phyloP scores from a whole-genome alignment of 345 rosid species.

The Salix purpurea region DNA sequence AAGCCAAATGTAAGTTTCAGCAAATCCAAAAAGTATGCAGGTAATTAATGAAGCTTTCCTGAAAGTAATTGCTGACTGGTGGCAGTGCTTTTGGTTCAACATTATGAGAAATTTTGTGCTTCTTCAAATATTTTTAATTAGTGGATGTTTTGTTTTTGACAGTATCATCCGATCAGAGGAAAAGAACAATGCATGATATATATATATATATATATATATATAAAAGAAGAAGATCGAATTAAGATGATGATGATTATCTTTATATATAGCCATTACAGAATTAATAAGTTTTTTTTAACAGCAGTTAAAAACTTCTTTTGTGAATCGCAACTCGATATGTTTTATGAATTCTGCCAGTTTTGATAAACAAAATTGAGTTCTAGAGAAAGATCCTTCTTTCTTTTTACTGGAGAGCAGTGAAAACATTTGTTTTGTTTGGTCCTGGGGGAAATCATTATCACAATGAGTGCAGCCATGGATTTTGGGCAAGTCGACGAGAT shows the following conservation, averaged over 20 bases:
- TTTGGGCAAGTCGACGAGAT: no score
- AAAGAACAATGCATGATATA: conserved; percentile 41
- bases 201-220: background rate
- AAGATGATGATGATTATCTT: background rate
- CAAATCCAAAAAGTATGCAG: conserved; percentile 62
- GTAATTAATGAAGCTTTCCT: conserved; percentile 4
- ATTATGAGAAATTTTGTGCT: background rate
- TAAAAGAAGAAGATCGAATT: conserved; percentile 13
- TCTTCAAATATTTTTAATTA: background rate
- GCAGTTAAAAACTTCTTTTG: no score
- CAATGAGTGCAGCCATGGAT: no score
- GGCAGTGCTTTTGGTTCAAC: background rate
- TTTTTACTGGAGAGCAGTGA: background rate
- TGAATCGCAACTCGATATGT: no score
- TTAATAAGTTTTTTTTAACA: no score
- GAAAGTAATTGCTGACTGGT: background rate
- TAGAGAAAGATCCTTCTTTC: no score
- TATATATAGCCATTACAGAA: no score
- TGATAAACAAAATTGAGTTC: no score
- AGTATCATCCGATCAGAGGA: conserved; percentile 47
- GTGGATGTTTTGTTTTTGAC: background rate
- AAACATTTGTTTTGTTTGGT: no score
- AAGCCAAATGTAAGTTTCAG: conserved; percentile 55
- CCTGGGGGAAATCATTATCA: no score
- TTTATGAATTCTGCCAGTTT: no score